Percentiles rank a stretch among this genome's conserved stretches.
These are phyloP conservation scores for Pugionium dolabratum DNA, from an alignment of 345 rosid species.

Conservation along the genomic window DNA sequence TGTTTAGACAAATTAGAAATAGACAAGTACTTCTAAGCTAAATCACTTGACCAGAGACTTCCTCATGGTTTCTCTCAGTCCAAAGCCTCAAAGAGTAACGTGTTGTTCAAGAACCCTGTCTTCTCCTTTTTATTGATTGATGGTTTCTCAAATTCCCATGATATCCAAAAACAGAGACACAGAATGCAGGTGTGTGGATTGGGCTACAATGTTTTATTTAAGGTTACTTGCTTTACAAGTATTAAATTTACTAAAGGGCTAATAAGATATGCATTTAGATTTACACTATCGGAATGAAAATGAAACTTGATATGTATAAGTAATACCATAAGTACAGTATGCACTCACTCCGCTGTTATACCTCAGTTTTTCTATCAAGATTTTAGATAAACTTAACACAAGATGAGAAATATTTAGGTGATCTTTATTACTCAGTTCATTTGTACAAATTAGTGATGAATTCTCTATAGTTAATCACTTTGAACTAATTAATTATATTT, in stretches of 20 bases:
- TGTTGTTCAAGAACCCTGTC: conserved; percentile 21
- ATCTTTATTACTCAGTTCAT: too few species aligned
- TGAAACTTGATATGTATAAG: background rate
- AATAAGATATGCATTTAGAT: conserved; percentile 36
- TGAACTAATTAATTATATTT: too few species aligned
- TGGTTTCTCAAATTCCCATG: conserved; percentile 20
- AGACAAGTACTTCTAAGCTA: conserved; percentile 21
- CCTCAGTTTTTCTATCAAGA: too few species aligned
- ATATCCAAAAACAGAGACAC: conserved; percentile 25
- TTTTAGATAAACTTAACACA: too few species aligned
- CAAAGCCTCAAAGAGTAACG: conserved; percentile 34
- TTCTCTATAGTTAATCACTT: too few species aligned
- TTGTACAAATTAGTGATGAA: too few species aligned
- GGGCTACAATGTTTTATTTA: conserved; percentile 25
- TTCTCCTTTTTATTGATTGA: background rate
- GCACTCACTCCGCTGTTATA: too few species aligned
- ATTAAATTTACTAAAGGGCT: conserved; percentile 14
- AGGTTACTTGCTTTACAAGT: conserved; percentile 37
- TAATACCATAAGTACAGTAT: background rate
- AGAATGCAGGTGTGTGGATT: conserved; percentile 27
- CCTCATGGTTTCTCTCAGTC: conserved; percentile 18
- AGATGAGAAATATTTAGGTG: too few species aligned
- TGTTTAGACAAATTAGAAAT: conserved; percentile 12
- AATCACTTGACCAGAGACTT: conserved; percentile 28
- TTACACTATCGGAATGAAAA: conserved; percentile 26